Percentiles rank a stretch among this genome's conserved stretches.
Conservation (phyloP, 164 flowering plant genomes). For the Cinnamomum chago region DNA sequence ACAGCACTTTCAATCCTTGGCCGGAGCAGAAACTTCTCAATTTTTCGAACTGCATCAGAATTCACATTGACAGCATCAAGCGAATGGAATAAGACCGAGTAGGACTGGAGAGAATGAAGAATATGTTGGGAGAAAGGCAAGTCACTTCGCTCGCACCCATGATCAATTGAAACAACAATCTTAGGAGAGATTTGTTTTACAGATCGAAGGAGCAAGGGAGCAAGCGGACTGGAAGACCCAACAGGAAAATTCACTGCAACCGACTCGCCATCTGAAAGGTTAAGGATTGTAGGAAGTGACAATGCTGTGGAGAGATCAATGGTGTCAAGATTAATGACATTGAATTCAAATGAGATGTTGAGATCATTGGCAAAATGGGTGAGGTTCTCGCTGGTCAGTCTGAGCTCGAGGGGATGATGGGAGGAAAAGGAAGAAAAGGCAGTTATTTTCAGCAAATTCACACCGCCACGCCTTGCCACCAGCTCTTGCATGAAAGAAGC, state of each 20-base stretch:
- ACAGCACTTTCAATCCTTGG: constrained; percentile 59
- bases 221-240: constrained; percentile 29
- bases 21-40: constrained; percentile 59
- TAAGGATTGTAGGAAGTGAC: constrained; percentile 17
- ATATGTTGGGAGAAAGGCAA: constrained; percentile 62
- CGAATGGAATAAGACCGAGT: constrained; percentile 52
- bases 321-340: constrained; percentile 47
- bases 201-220: constrained; percentile 52
- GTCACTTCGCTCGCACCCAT: constrained; percentile 61
- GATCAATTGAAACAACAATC: constrained; percentile 63
- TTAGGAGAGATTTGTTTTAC: constrained; percentile 67
- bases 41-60: constrained; percentile 50
- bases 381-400: constrained; percentile 52
- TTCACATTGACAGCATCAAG: constrained; percentile 55
- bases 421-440: constrained; percentile 52
- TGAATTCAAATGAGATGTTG: constrained; percentile 48
- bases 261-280: constrained; percentile 42
- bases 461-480: constrained; percentile 32
- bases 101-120: constrained; percentile 47
- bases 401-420: constrained; percentile 54
- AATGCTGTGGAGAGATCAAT: constrained; percentile 31
- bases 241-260: constrained; percentile 66
- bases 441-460: constrained; percentile 57
- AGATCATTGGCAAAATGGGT: constrained; percentile 58
- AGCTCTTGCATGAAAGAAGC: constrained; percentile 89